Evolutionary conservation across 1,284 basidiomycete genomes (phyloP).

Genomic region (Coriolopsis trogii): DNA sequence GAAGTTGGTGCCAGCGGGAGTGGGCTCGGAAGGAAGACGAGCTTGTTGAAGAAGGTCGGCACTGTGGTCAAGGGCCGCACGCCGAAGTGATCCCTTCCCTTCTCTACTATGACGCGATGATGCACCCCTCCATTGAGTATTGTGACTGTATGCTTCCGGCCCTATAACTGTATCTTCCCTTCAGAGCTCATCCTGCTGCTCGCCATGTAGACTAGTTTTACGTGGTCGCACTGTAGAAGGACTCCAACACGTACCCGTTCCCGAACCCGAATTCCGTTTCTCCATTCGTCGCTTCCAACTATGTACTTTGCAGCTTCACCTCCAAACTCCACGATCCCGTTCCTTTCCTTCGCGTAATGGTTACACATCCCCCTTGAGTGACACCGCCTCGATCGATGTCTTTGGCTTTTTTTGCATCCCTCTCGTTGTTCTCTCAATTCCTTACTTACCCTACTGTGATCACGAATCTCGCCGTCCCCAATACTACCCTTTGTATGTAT

Average conservation of each 20-base stretch:
- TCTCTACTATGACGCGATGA: neutral
- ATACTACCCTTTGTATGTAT: conserved; percentile 19
- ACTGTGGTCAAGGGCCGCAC: conserved; percentile 60
- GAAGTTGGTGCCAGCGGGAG: conserved; percentile 37
- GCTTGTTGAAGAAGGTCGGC: conserved; percentile 78
- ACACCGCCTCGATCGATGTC: conserved; percentile 13
- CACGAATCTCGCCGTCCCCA: conserved; percentile 7
- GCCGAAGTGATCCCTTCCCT: conserved; percentile 14
- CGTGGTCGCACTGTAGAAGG: conserved; percentile 23
- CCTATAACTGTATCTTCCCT: conserved; percentile 16
- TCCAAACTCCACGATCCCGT: neutral
- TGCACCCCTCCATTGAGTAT: conserved; percentile 1
- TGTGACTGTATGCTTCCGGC: conserved; percentile 15
- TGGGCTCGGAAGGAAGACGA: conserved; percentile 71
- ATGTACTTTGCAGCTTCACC: no score
- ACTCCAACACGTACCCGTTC: conserved; percentile 12
- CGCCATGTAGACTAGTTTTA: conserved; percentile 22
- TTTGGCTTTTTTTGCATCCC: neutral
- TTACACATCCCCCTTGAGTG: conserved; percentile 14
- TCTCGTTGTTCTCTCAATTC: conserved; percentile 5
- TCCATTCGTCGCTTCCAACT: conserved; percentile 3
- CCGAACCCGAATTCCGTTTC: conserved; percentile 1
- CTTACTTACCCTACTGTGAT: conserved; percentile 22
- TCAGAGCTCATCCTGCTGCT: conserved; percentile 20
- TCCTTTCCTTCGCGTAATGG: conserved; percentile 1